Evolutionary conservation across 2,329 filamentous ascomycete species (phyloP).

Genomic region (Fonsecaea nubica): DNA sequence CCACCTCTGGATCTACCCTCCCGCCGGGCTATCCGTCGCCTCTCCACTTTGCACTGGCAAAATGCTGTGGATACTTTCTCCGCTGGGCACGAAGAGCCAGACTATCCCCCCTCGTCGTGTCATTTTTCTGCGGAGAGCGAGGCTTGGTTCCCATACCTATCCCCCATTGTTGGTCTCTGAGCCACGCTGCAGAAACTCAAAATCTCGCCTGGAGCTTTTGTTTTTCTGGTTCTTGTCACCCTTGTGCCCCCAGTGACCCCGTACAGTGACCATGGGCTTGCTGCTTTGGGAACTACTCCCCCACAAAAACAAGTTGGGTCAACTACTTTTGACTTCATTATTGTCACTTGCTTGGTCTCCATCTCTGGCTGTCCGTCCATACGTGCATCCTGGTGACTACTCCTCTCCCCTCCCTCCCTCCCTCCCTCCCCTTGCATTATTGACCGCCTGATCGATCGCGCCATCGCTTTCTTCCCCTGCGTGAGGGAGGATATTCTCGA

Average conservation of each 20-base stretch:
- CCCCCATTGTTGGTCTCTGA: not conserved
- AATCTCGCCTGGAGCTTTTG: not conserved
- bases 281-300: not conserved
- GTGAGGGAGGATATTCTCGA: no score
- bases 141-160: not conserved
- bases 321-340: not conserved
- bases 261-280: not conserved
- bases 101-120: not conserved
- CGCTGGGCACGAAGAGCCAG: not conserved
- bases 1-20: not conserved
- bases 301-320: no score
- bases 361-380: no score
- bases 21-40: not conserved
- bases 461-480: no score
- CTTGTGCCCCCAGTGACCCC: no score
- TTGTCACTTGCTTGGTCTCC: no score
- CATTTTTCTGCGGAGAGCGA: not conserved
- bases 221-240: not conserved
- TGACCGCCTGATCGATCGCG: no score
- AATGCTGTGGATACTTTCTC: not conserved
- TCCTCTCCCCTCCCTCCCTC: not conserved
- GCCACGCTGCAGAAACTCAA: slow-evolving; percentile 1
- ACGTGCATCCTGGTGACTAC: no score
- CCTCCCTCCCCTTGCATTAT: no score
- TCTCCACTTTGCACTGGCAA: not conserved